Conservation (phyloP, 2,329 filamentous ascomycete genomes). For the Paramyrothecium roridum region DNA sequence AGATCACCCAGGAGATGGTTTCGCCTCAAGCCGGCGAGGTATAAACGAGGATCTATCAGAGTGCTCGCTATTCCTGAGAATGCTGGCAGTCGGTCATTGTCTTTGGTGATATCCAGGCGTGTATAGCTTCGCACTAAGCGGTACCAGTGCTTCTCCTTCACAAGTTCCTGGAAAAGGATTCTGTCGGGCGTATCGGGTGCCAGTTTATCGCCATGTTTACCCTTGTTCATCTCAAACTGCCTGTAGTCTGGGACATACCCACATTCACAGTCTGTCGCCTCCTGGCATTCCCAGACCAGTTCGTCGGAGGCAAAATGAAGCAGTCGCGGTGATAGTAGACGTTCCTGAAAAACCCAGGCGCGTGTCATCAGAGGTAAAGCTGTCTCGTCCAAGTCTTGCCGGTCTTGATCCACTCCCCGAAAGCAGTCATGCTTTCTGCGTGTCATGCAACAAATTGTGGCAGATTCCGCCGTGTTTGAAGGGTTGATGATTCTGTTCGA, state of each 20-base stretch:
- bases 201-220: background rate
- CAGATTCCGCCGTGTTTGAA: background rate
- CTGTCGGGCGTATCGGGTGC: slow-evolving; percentile 1
- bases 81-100: slow-evolving; percentile 11
- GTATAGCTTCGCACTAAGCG: slow-evolving; percentile 10
- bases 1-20: slow-evolving; percentile 6
- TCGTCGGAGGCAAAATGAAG: slow-evolving; percentile 10
- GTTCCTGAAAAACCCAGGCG: slow-evolving; percentile 12
- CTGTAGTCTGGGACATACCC: too few relatives aligned
- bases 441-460: background rate
- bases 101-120: slow-evolving; percentile 7
- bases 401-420: slow-evolving; percentile 3
- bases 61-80: slow-evolving; percentile 10
- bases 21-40: slow-evolving; percentile 10
- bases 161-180: slow-evolving; percentile 3
- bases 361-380: slow-evolving; percentile 7
- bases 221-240: too few relatives aligned
- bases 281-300: slow-evolving; percentile 9
- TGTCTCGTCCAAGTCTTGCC: background rate
- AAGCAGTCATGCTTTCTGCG: background rate
- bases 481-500: background rate
- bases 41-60: slow-evolving; percentile 3
- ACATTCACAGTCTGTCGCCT: background rate
- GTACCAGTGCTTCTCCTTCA: slow-evolving; percentile 5
- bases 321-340: slow-evolving; percentile 5